Conservation (phyloP, 768 basidiomycete species). For the Amyloporia xantha region DNA sequence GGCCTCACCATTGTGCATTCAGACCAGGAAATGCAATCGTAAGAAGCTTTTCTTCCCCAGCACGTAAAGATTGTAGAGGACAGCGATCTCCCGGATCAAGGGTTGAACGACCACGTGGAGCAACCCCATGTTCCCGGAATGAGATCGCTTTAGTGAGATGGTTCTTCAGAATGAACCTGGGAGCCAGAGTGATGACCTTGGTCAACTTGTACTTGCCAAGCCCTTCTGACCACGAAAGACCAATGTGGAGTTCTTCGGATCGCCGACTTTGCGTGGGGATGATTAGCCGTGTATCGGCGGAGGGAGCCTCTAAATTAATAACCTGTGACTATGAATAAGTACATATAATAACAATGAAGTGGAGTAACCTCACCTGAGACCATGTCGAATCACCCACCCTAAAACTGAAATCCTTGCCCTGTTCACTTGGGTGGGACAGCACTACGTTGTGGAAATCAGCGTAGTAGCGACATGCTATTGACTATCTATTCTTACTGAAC, state of each 20-base stretch:
- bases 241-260: slow-evolving; percentile 68
- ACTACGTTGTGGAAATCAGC: too few species aligned
- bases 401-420: slow-evolving; percentile 80
- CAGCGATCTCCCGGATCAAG: slow-evolving; percentile 64
- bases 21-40: slow-evolving; percentile 84
- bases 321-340: slow-evolving; percentile 46
- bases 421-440: slow-evolving; percentile 75
- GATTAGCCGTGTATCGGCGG: slow-evolving; percentile 80
- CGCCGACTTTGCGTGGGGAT: slow-evolving; percentile 57
- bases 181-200: slow-evolving; percentile 87
- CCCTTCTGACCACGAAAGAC: slow-evolving; percentile 89
- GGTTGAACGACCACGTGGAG: slow-evolving; percentile 51
- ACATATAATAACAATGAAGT: not conserved
- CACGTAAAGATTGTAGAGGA: slow-evolving; percentile 60
- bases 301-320: slow-evolving; percentile 87
- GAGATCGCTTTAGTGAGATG: slow-evolving; percentile 59
- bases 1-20: slow-evolving; percentile 66
- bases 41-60: slow-evolving; percentile 65
- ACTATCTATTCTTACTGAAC: slow-evolving; percentile 59
- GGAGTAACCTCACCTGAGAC: slow-evolving; percentile 49
- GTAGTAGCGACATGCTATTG: not conserved
- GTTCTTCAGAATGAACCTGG: slow-evolving; percentile 89
- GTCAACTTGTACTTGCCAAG: slow-evolving; percentile 96
- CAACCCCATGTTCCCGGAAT: slow-evolving; percentile 80
- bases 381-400: slow-evolving; percentile 76